Percentiles rank a stretch among this genome's conserved stretches.
These are phyloP conservation scores for Parietichytrium sp. DNA, from an alignment of 108 stramenopile species.

Conservation along the genomic window DNA sequence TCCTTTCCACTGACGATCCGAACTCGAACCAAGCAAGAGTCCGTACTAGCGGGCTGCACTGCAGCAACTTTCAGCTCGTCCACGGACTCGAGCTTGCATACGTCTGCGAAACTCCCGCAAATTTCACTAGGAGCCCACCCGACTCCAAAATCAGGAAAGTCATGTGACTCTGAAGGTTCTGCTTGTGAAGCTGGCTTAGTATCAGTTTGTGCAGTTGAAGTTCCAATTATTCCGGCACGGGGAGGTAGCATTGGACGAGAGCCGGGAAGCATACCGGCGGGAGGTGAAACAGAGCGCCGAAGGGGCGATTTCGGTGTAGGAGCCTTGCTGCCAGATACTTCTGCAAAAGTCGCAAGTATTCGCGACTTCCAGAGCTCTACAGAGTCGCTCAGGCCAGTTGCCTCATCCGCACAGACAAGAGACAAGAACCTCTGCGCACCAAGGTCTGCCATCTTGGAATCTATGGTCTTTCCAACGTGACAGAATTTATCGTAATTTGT, in stretches of 20 bases:
- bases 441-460: slow-evolving; percentile 65
- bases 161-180: no score
- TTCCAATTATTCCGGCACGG: no score
- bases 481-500: slow-evolving; percentile 77
- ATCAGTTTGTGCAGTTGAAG: no score
- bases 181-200: no score
- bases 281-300: no score
- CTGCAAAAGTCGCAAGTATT: slow-evolving; percentile 33
- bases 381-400: slow-evolving; percentile 74
- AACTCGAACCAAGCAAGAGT: not conserved
- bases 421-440: slow-evolving; percentile 63
- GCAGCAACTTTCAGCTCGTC: not conserved
- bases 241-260: no score
- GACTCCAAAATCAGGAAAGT: no score
- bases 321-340: no score
- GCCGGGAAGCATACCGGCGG: no score
- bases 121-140: not conserved
- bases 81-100: not conserved
- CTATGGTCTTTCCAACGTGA: slow-evolving; percentile 66
- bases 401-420: slow-evolving; percentile 80
- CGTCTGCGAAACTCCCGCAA: not conserved
- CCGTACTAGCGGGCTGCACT: not conserved
- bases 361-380: slow-evolving; percentile 74
- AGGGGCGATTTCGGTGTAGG: no score
- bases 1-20: not conserved